These are phyloP conservation scores for Cercospora sojina DNA, from an alignment of 2,329 filamentous ascomycete genomes.

Conservation along the genomic window DNA sequence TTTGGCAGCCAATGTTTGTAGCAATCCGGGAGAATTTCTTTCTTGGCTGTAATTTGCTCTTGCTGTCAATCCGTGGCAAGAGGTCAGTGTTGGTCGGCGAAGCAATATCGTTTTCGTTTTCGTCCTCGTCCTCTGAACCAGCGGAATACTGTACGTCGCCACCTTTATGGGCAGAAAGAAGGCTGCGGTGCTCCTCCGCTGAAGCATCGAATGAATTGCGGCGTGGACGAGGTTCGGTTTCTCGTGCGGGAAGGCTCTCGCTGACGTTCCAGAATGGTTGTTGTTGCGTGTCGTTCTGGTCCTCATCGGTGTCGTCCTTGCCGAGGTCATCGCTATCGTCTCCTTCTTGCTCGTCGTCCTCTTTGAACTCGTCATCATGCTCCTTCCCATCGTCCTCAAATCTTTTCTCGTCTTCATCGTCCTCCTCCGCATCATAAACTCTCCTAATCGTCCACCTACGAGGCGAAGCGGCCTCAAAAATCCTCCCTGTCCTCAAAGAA, in stretches of 20 bases:
- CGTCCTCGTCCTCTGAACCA: background rate
- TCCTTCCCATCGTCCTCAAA: background rate
- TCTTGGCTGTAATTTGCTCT: background rate
- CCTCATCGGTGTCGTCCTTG: background rate
- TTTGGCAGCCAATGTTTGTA: background rate
- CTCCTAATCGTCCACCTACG: background rate
- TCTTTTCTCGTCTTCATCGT: background rate
- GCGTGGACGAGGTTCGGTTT: background rate
- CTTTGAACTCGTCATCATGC: background rate
- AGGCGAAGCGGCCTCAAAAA: background rate
- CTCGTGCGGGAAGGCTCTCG: background rate
- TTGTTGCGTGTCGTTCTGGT: background rate
- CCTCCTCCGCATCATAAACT: background rate
- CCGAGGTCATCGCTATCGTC: background rate
- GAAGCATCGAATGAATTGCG: background rate
- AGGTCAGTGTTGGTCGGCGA: background rate
- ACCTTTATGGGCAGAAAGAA: background rate
- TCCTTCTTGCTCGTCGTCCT: background rate
- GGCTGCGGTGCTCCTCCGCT: background rate
- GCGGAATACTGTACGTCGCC: background rate
- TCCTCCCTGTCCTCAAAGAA: background rate
- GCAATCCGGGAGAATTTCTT: background rate
- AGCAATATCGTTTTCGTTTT: background rate
- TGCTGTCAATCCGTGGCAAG: background rate
- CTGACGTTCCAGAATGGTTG: slow-evolving; percentile 3